Conservation (phyloP, 768 basidiomycete genomes). For the Leccinellum luteum region DNA sequence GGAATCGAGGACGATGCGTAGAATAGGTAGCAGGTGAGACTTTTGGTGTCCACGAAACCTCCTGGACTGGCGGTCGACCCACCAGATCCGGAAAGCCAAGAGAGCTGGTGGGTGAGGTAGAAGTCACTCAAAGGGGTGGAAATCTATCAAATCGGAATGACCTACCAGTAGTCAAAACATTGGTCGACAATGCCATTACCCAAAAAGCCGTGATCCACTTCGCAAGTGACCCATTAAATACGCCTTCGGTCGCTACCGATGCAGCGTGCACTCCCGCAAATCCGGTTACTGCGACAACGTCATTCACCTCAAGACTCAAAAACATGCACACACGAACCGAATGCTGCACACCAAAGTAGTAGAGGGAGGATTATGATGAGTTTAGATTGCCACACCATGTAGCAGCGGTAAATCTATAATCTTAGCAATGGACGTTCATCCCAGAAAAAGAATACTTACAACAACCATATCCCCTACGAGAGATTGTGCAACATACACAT, state of each 20-base stretch:
- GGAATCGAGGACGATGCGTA: slow-evolving; percentile 36
- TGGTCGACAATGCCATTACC: slow-evolving; percentile 30
- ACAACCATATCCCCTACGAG: slow-evolving; percentile 31
- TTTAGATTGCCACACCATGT: slow-evolving; percentile 33
- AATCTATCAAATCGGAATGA: background rate
- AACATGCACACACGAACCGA: slow-evolving; percentile 13
- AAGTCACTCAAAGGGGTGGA: background rate
- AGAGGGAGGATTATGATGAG: slow-evolving; percentile 27
- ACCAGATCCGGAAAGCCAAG: slow-evolving; percentile 31
- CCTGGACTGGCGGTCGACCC: slow-evolving; percentile 20
- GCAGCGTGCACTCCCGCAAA: slow-evolving; percentile 4
- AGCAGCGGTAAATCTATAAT: slow-evolving; percentile 28
- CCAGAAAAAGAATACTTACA: slow-evolving; percentile 11
- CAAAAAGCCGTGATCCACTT: slow-evolving; percentile 37
- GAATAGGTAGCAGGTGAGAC: slow-evolving; percentile 11
- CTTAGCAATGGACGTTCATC: slow-evolving; percentile 2
- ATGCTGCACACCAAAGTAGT: slow-evolving; percentile 29
- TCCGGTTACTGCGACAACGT: slow-evolving; percentile 15
- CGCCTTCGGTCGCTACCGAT: background rate
- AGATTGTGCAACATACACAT: slow-evolving; percentile 25
- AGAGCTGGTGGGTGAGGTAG: slow-evolving; percentile 13
- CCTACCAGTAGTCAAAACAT: slow-evolving; percentile 33
- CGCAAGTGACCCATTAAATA: slow-evolving; percentile 28
- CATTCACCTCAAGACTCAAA: too few species aligned
- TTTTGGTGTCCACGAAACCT: slow-evolving; percentile 8